Percentiles rank a stretch among this genome's conserved stretches.
Evolutionary conservation across 1,284 basidiomycete species (phyloP).

Genomic region (Cystobasidiaceae sp.): DNA sequence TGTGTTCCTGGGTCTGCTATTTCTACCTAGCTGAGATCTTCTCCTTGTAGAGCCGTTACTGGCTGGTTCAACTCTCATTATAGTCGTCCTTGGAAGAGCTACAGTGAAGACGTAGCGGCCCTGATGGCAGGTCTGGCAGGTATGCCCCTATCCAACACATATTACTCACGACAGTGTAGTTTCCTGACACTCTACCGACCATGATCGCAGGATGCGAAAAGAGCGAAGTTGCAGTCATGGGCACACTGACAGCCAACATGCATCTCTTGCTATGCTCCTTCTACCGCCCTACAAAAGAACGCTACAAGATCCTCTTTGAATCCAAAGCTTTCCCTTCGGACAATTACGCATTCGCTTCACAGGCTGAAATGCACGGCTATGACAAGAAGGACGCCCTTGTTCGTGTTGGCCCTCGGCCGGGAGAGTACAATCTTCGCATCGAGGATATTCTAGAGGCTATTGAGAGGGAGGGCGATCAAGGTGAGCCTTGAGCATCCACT

Average conservation of each 20-base stretch:
- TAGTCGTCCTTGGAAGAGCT: conserved; percentile 74
- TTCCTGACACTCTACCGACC: not conserved
- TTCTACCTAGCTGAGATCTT: conserved; percentile 36
- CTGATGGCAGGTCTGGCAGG: conserved; percentile 79
- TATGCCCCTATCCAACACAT: conserved; percentile 45
- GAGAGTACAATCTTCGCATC: conserved; percentile 80
- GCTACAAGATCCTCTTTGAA: conserved; percentile 95
- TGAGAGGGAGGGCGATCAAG: conserved; percentile 59
- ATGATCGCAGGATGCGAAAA: conserved; percentile 56
- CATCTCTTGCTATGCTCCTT: conserved; percentile 92
- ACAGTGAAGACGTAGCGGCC: conserved; percentile 66
- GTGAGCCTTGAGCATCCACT: not conserved
- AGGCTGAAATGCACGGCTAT: conserved; percentile 73
- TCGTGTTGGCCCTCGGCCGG: conserved; percentile 68
- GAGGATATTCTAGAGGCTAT: conserved; percentile 81
- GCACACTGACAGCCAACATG: conserved; percentile 87
- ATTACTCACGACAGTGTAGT: not conserved
- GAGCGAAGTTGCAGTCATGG: conserved; percentile 87
- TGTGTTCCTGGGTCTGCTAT: not conserved
- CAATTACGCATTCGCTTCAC: conserved; percentile 94
- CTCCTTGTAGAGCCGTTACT: conserved; percentile 64
- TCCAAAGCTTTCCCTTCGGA: conserved; percentile 92
- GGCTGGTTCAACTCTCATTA: conserved; percentile 89
- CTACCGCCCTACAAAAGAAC: conserved; percentile 74
- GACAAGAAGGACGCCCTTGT: conserved; percentile 69